A percentile compares a stretch with the other conserved stretches of the same genome.
phyloP scores from a whole-genome alignment of 331 rosid genomes.

The Saraca asoca region DNA sequence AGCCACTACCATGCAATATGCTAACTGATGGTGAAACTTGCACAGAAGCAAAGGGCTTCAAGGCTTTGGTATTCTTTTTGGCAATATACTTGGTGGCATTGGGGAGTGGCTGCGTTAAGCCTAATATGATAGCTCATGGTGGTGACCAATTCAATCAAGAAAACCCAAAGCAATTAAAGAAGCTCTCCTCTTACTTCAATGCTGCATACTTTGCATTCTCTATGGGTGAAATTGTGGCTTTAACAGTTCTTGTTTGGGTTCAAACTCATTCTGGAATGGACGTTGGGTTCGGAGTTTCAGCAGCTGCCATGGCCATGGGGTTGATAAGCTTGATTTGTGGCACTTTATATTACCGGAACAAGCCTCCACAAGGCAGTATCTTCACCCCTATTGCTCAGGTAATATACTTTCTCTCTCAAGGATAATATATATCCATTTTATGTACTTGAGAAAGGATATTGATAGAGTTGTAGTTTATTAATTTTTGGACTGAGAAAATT shows the following conservation, averaged over 20 bases:
- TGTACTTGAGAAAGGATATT: too few relatives aligned
- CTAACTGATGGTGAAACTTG: slow-evolving; percentile 41
- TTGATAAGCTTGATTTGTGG: slow-evolving; percentile 70
- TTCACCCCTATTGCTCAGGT: slow-evolving; percentile 83
- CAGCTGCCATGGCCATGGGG: slow-evolving; percentile 87
- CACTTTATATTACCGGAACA: slow-evolving; percentile 72
- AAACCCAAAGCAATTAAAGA: slow-evolving; percentile 48
- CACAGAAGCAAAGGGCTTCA: slow-evolving; percentile 74
- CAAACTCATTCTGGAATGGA: slow-evolving; percentile 99
- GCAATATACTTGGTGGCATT: slow-evolving; percentile 88
- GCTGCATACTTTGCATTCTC: slow-evolving; percentile 89
- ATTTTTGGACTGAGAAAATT: too few relatives aligned
- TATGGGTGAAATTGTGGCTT: slow-evolving; percentile 76
- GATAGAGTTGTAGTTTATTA: background rate
- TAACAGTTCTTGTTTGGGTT: slow-evolving; percentile 83
- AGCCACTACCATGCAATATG: slow-evolving; percentile 73
- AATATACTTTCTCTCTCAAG: slow-evolving; percentile 2
- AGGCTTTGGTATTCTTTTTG: slow-evolving; percentile 67
- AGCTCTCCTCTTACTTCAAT: slow-evolving; percentile 81
- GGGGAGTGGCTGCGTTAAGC: slow-evolving; percentile 96
- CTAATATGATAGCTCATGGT: slow-evolving; percentile 96
- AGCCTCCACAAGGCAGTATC: slow-evolving; percentile 84
- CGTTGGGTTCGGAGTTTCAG: slow-evolving; percentile 87
- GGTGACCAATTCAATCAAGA: slow-evolving; percentile 74
- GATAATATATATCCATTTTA: background rate